phyloP scores from a whole-genome alignment of 108 stramenopile genomes.

The Nitzschia palea region DNA sequence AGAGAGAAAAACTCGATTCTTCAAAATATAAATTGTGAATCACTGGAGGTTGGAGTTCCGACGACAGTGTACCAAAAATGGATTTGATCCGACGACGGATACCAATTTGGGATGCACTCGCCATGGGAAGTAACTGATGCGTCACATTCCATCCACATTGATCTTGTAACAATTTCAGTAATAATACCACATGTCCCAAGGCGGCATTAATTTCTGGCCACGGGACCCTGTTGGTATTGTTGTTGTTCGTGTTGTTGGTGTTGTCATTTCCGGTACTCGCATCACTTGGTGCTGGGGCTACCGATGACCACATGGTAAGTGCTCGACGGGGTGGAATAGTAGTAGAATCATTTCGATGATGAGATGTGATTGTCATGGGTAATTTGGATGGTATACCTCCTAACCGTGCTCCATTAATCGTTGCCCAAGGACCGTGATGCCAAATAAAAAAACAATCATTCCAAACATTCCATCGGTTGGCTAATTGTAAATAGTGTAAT shows the following conservation, averaged over 20 bases:
- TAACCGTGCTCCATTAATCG: conserved; percentile 79
- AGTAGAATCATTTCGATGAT: background rate
- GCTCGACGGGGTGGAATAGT: background rate
- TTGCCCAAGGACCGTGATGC: conserved; percentile 78
- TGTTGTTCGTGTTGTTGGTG: conserved; percentile 5
- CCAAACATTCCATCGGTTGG: conserved; percentile 59
- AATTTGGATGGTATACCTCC: conserved; percentile 49
- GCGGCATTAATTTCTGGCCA: conserved; percentile 87
- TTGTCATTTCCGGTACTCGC: background rate
- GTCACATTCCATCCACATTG: conserved; percentile 51
- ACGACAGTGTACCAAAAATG: background rate
- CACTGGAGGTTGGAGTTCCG: background rate
- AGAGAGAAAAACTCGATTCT: conserved; percentile 40
- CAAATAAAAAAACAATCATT: conserved; percentile 84
- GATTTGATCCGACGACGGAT: conserved; percentile 32
- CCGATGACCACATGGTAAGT: conserved; percentile 5
- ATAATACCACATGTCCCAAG: conserved; percentile 66
- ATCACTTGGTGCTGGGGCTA: conserved; percentile 4
- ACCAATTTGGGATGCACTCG: conserved; percentile 74
- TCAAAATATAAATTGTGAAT: conserved; percentile 45
- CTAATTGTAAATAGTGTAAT: conserved; percentile 8
- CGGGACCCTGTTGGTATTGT: conserved; percentile 38
- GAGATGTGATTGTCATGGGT: background rate
- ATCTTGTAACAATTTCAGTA: conserved; percentile 62
- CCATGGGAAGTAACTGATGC: conserved; percentile 65